These are phyloP conservation scores for Xylaria telfairii DNA, from an alignment of 495 filamentous ascomycete genomes.

Conservation along the genomic window DNA sequence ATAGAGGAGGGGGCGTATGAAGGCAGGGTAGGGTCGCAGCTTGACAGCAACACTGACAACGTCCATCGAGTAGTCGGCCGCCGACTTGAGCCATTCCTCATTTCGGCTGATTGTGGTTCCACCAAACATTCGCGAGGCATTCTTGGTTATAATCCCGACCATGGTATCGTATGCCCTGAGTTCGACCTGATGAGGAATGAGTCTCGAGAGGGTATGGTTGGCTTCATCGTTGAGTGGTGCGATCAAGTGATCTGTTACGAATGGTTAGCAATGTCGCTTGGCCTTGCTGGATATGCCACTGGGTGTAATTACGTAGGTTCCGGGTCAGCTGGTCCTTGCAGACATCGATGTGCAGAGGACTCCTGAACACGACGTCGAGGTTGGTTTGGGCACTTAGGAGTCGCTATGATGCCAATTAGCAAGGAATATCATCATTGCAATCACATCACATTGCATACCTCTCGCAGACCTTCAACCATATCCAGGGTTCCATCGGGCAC, in stretches of 20 bases:
- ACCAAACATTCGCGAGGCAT: conserved; percentile 52
- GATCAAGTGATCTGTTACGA: conserved; percentile 24
- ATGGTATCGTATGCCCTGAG: conserved; percentile 32
- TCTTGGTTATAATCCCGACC: conserved; percentile 46
- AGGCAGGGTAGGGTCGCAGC: conserved; percentile 47
- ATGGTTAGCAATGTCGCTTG: not conserved
- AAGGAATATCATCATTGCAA: not conserved
- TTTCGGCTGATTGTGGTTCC: conserved; percentile 49
- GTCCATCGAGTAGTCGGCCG: conserved; percentile 53
- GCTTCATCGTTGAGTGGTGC: conserved; percentile 26
- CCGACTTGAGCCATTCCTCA: conserved; percentile 51
- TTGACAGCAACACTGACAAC: conserved; percentile 47
- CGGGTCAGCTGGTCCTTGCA: conserved; percentile 29
- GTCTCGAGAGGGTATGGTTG: conserved; percentile 19
- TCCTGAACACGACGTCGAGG: conserved; percentile 30
- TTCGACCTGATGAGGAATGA: conserved; percentile 26
- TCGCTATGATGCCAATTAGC: conserved; percentile 22
- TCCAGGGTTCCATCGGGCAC: conserved; percentile 27
- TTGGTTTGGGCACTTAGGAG: conserved; percentile 28
- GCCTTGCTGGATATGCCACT: not conserved
- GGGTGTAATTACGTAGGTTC: conserved; percentile 25
- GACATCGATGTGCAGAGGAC: conserved; percentile 28
- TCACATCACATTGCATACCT: conserved; percentile 5
- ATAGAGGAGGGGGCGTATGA: conserved; percentile 46
- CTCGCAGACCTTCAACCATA: conserved; percentile 29